Base-by-base conservation (phyloP, 208 protist species). In the Porcisia hertigi region DNA sequence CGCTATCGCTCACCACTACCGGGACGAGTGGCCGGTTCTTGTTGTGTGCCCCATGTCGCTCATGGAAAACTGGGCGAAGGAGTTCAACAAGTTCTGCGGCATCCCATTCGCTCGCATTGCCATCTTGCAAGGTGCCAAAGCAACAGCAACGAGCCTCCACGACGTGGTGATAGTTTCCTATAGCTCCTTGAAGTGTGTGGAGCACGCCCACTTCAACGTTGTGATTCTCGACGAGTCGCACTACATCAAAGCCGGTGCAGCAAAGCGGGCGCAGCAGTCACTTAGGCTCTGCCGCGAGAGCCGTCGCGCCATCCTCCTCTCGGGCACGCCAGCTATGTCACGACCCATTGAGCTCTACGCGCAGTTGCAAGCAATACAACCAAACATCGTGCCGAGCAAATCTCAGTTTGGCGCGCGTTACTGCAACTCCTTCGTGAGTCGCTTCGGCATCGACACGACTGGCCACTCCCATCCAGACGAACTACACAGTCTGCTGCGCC, bases 211-310 rank as follows among this genome's bases (percentile, higher is more conserved):
- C 23, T 99, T 98, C 73, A 86, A 90, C 25, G 84, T 98, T 1
- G 94, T 99, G 12, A 97, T 99, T 39, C 79, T 94, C 23, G 98
- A 99, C 87, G 98, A 99, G 88, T 95, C 92, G 14, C 98, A 99
- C 90, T 96, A 92, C 73, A 93, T 99, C 69, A 99, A 99, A 73
- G 91, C 86, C 43, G 81, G 79, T 0, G 92, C 92, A 41, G 73
- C 93, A 63, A 88, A 98, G 70, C 86, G 96, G n/a, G 92, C 96
- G 11, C 74, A 93, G 60, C 65, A 75, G 25, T 86, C 98, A 14
- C 79, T 98, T n/a, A 85, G 86, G 54, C 60, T 99, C 18, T 92
- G 98, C 70, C 74, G 88, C 25, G 75, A 67, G 23, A 90, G 94
- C 14, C 74, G 81, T 0, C 87, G 96, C 45, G 85, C 94, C 23